phyloP scores from a whole-genome alignment of 2,329 filamentous ascomycete genomes.

The Cordyceps farinosa region DNA sequence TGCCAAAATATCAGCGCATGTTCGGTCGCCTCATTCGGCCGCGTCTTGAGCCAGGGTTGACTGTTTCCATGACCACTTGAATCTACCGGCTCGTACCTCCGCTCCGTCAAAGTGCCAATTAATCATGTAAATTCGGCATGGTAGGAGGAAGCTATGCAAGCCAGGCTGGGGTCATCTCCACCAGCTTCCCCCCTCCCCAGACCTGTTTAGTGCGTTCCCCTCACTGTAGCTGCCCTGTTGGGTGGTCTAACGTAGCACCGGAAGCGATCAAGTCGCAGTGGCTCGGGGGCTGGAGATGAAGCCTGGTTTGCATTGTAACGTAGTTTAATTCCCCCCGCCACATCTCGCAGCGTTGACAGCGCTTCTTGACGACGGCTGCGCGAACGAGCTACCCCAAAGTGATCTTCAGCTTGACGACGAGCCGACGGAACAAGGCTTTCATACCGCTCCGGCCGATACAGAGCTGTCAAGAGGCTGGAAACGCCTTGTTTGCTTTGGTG shows the following conservation, averaged over 20 bases:
- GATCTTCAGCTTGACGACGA: not conserved
- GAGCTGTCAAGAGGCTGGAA: not conserved
- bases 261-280: not conserved
- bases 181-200: not conserved
- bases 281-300: not conserved
- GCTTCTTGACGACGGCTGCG: not conserved
- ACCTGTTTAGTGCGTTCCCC: not conserved
- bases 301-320: slow-evolving; percentile 6
- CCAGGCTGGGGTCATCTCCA: slow-evolving; percentile 4
- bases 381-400: not conserved
- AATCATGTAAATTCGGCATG: not conserved
- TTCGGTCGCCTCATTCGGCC: not conserved
- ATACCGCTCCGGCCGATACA: not conserved
- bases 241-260: not conserved
- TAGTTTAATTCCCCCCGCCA: slow-evolving; percentile 13
- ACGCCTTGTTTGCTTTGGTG: not conserved
- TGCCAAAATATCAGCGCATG: not conserved
- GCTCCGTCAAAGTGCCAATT: not conserved
- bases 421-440: not conserved
- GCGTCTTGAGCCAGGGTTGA: not conserved
- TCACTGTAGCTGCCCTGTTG: not conserved
- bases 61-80: not conserved
- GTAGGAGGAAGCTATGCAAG: not conserved
- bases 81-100: slow-evolving; percentile 5
- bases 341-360: not conserved